Evolutionary conservation across 2,329 filamentous ascomycete species (phyloP), one percentile per base, ranked within the genome.

Genomic region (Hypoxylon sp.): DNA sequence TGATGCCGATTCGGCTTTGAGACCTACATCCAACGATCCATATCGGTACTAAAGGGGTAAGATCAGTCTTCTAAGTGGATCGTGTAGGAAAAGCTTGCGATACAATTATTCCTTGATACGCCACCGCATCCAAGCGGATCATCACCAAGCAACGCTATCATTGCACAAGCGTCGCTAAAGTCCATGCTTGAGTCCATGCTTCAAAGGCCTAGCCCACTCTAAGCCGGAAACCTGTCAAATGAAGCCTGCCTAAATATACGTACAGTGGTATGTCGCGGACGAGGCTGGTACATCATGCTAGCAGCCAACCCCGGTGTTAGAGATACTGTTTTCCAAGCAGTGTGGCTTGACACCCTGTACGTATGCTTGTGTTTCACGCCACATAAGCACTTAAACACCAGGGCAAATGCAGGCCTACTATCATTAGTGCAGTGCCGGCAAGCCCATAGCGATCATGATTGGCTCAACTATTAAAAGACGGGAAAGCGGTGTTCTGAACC

Each of bases 1-100:
- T 60, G 31, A 71, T 55, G 66, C 66, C 69, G 69, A 67, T 54
- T 67, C 69, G 63, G 69, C 66, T 58, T 58, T 61, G 58, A 66
- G 62, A 71, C 62, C 62, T 66, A 62, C 59, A 35, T 63, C 55
- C 44, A 29, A 48, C 33, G 22, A 53, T 57, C 53, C 59, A 68
- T 63, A 59, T 63, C 62, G 65, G 59, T 63, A 63, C 54, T 11
- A 65, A 61, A 66, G 31, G 44, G 61, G 57, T 50, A 70, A 62
- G 60, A 59, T 62, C 51, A 68, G 53, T 59, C 35, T 24, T 42
- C 59, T 29, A 63, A 59, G 54, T 67, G 66, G 57, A 59, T 39
- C 39, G 37, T 22, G 52, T 52, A 53, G 42, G 55, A 58, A 47
- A 46, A 63, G n/a, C 48, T 66, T 51, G 54, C 55, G 47, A 53